Base-by-base conservation (phyloP, 2,329 filamentous ascomycete genomes). In the Colletotrichum lupini region DNA sequence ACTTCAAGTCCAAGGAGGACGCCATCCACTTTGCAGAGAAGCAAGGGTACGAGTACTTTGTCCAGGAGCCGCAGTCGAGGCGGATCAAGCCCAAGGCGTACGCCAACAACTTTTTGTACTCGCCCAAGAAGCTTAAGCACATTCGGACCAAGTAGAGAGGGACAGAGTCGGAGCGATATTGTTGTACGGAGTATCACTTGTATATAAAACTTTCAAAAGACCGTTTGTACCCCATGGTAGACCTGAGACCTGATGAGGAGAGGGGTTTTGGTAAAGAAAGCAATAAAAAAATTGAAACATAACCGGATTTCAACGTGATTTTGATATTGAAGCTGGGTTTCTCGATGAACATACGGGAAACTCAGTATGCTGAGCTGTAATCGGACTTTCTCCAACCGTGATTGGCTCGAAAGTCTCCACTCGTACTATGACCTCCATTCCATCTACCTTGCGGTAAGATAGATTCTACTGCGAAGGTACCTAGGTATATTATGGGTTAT, bases 41-140 rank as follows among this genome's bases (percentile, higher is more conserved):
- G 90, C 97, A 99, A 84, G 97, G 97, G 46, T 99, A 99, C 82
- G 96, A 99, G 82, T 99, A 98, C 85, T 98, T 97, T 82, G 95
- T 99, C 28, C 97, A 98, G 87, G 97, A 98, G 86, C 96, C 97
- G 46, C 97, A 98, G 80, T 91, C 91, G 84, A 92, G 97, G 81
- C 93, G 92, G 80, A 92, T 98, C 79, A 87, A 91, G 19, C 94
- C 95, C 74, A 99, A 99, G 91, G 93, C 94, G 12, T 99, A 99
- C 83, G 96, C 97, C 74, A 97, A 97, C 85, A 98, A 98, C 87
- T 99, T 98, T 84, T 81, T 95, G 76, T 95, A 97, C 87, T 92
- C 92, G 75, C 87, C 93, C 14, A 92, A 91, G 84, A 97, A 96
- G 90, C 87, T 98, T 82, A 98, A 98, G 89, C 90, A 93, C 80